Evolutionary conservation across 371 early-diverging fungal genomes (phyloP).

Genomic region (Rhizopus microsporus): DNA sequence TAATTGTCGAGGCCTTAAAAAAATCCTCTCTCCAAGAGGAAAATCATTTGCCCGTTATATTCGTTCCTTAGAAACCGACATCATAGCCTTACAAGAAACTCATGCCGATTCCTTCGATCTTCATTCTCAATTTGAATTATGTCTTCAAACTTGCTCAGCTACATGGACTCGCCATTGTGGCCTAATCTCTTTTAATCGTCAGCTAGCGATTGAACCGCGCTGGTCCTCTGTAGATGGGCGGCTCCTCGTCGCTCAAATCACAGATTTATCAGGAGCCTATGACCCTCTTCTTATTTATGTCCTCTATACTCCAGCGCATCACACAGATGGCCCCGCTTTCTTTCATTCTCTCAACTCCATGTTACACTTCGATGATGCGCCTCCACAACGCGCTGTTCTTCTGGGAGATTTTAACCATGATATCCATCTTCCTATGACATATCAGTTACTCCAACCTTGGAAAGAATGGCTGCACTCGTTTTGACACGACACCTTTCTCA

Average conservation of each 20-base stretch:
- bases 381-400: conserved; percentile 1
- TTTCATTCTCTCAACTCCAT: not conserved
- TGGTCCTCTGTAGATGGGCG: conserved; percentile 1
- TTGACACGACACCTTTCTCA: not conserved
- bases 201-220: not conserved
- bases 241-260: not conserved
- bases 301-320: conserved; percentile 10
- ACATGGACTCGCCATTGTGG: conserved; percentile 9
- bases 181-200: conserved; percentile 2
- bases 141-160: not conserved
- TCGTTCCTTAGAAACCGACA: not conserved
- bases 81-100: conserved; percentile 12
- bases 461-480: not conserved
- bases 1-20: conserved; percentile 4
- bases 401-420: conserved; percentile 7
- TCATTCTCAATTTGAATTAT: too few species aligned
- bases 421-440: not conserved
- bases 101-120: not conserved
- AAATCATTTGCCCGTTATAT: conserved; percentile 2
- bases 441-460: not conserved
- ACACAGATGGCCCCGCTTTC: not conserved
- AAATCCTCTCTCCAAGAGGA: not conserved
- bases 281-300: not conserved
- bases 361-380: not conserved
- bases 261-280: not conserved